These are phyloP conservation scores for Aspergillus brasiliensis DNA, from an alignment of 2,329 filamentous ascomycete species.

Conservation along the genomic window DNA sequence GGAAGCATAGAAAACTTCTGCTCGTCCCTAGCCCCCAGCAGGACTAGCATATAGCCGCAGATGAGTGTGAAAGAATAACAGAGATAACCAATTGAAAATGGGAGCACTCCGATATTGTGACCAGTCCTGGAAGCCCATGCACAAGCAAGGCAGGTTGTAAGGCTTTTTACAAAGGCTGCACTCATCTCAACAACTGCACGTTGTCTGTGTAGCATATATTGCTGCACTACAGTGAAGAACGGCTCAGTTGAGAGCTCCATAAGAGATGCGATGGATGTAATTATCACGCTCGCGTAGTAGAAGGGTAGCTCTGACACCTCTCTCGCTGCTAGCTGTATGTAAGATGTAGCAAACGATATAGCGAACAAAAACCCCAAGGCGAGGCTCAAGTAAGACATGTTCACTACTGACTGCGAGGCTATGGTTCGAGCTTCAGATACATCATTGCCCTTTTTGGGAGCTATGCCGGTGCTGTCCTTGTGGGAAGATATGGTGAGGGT, in stretches of 20 bases:
- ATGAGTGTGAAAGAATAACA: constrained; percentile 72
- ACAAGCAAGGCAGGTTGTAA: constrained; percentile 71
- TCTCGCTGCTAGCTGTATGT: constrained; percentile 59
- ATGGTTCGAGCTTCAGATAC: constrained; percentile 26
- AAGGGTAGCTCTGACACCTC: constrained; percentile 61
- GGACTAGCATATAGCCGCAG: constrained; percentile 67
- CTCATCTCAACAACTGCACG: constrained; percentile 81
- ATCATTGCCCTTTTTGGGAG: constrained; percentile 9
- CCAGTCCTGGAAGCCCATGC: constrained; percentile 60
- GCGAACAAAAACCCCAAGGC: constrained; percentile 68
- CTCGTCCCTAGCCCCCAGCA: constrained; percentile 56
- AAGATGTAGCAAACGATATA: constrained; percentile 66
- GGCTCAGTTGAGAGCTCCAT: constrained; percentile 85
- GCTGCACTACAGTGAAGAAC: constrained; percentile 83
- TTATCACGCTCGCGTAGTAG: constrained; percentile 57
- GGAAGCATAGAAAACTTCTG: constrained; percentile 71
- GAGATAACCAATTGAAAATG: constrained; percentile 86
- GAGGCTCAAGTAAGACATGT: constrained; percentile 81
- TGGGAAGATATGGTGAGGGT: constrained; percentile 19
- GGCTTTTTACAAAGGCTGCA: constrained; percentile 76
- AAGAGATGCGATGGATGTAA: constrained; percentile 61
- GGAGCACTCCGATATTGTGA: constrained; percentile 70
- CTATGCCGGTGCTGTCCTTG: constrained; percentile 12
- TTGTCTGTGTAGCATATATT: constrained; percentile 75
- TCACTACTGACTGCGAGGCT: constrained; percentile 73